Evolutionary conservation across 1,139 yeast species (phyloP), one percentile per base, ranked within the genome.

Genomic region (Pichia sp.): DNA sequence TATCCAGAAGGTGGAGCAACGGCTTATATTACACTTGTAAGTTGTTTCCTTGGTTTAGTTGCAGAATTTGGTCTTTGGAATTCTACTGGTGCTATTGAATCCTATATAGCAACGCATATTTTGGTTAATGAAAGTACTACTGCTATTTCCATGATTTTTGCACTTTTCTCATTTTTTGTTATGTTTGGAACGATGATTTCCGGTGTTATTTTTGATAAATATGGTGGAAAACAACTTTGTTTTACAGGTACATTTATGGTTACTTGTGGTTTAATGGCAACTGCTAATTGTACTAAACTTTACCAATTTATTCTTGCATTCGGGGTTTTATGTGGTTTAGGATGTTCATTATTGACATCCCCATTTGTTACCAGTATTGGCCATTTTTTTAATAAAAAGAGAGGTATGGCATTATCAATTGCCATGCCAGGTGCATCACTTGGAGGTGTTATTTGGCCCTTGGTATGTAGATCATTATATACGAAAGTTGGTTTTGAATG

Each of bases 41-140:
- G 90, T 0, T 73, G 83, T 0, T 80, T 80, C 51, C 58, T 80
- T 50, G 92, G 90, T 0, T 59, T 82, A 37, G 64, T 76, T 11
- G 76, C 81, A 3, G 76, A 71, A 26, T 80, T 82, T 59, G 94
- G 94, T 4, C 61, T 82, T 25, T 70, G 81, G 56, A 83, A 83
- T 56, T 69, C 86, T 1, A 63, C 79, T 30, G 92, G 92, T 49
- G 87, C 87, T 0, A 71, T 82, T 40, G 83, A 82, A 60, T 74
- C 86, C 1, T 81, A 82, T 53, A 71, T 83, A 12, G 68, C 81
- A 3, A 61, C 66, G 9, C 74, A 81, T 56, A 84, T 79, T 55
- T 64, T 82, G 40, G 23, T 41, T 11, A 61, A 67, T 4, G 50
- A 66, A 31, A 61, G 69, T 11, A 64, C 78, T 3, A 70, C 80